phyloP scores from a whole-genome alignment of 148 eudicot species.

The Rhododendron henanense region DNA sequence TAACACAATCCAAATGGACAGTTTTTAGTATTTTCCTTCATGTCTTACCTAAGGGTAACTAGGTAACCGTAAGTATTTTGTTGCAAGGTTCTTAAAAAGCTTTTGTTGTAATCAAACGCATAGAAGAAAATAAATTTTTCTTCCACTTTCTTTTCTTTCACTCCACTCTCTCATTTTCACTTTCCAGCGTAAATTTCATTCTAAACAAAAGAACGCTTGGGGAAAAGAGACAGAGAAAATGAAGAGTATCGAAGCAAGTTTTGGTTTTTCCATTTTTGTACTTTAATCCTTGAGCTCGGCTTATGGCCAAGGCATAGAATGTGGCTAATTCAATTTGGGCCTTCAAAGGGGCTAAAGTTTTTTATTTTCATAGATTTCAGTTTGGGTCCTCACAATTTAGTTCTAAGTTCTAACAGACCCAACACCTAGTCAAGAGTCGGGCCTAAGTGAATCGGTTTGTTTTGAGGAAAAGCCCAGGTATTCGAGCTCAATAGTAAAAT shows the following conservation, averaged over 20 bases:
- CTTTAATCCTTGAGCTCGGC: background rate
- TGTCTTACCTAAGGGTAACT: too few relatives aligned
- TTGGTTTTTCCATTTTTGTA: background rate
- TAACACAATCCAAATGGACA: too few relatives aligned
- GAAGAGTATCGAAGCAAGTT: too few relatives aligned
- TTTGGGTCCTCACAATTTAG: background rate
- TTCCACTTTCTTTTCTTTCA: too few relatives aligned
- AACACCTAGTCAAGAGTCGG: background rate
- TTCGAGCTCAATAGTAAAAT: background rate
- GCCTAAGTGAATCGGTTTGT: too few relatives aligned
- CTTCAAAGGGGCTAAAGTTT: background rate
- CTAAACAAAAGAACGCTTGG: background rate
- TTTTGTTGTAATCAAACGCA: too few relatives aligned
- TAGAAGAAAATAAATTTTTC: too few relatives aligned
- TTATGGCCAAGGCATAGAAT: too few relatives aligned
- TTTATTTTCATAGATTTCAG: background rate
- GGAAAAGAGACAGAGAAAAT: background rate
- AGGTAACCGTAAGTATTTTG: too few relatives aligned
- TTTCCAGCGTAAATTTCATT: background rate
- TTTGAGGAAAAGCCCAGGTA: slow-evolving; percentile 4
- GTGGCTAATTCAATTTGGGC: background rate
- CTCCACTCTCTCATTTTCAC: background rate
- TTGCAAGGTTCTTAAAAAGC: too few relatives aligned
- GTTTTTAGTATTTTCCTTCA: too few relatives aligned
- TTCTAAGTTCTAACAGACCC: background rate